Evolutionary conservation across 1,284 basidiomycete species (phyloP), one percentile per base, ranked within the genome.

Genomic region (Singerocomus rubriflavus): DNA sequence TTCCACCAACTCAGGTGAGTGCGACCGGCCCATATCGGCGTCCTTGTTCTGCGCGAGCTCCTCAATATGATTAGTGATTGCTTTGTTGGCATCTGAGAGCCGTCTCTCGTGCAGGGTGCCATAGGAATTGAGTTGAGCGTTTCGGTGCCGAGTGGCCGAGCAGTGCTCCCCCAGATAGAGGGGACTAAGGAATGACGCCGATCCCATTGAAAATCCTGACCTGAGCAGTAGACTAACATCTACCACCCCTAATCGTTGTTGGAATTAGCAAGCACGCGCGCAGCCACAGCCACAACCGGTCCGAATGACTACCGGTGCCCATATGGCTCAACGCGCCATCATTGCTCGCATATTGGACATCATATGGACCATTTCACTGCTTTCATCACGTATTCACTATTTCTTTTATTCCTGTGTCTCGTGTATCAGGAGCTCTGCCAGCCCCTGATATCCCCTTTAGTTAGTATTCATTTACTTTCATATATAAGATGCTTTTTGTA

Each of bases 221-320:
- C 2, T 6, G 72, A 67, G 62, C 75, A 78, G 61, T 75, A 80
- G 2, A 67, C 65, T 13, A 74, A 58, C 73, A 79, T 75, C 53
- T 78, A 76, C 0, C 67, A 60, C 51, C 80, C 78, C 74, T 77
- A n/a, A n/a, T n/a, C n/a, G n/a, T n/a, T n/a, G n/a, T n/a, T n/a
- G n/a, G n/a, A n/a, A n/a, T n/a, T n/a, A n/a, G n/a, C n/a, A n/a
- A n/a, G n/a, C n/a, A n/a, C n/a, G n/a, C n/a, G n/a, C n/a, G n/a
- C n/a, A n/a, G n/a, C n/a, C n/a, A n/a, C n/a, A n/a, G n/a, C n/a
- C n/a, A n/a, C n/a, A n/a, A n/a, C n/a, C n/a, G n/a, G n/a, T n/a
- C n/a, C n/a, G 59, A 75, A 77, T 6, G 76, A 58, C 16, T 74
- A 55, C 29, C 71, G 73, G 45, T 74, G 67, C 49, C 74, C 72